Conservation (phyloP, 176 grass and related monocot species). For the Eragrostis nindensis region DNA sequence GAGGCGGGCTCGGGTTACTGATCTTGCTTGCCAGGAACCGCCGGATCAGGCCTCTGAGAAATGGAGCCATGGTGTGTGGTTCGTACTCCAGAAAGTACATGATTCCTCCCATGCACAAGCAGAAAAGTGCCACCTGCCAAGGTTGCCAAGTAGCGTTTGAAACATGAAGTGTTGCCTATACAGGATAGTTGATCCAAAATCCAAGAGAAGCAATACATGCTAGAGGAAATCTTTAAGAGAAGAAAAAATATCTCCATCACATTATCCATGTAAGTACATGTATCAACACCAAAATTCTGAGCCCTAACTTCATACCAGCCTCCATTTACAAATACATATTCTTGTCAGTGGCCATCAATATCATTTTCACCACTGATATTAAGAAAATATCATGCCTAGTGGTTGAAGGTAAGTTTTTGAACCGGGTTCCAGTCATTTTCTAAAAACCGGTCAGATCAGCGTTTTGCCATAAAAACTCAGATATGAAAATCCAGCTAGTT, state of each 20-base stretch:
- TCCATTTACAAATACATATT: too few species aligned
- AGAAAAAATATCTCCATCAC: background rate
- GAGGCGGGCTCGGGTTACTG: constrained; percentile 67
- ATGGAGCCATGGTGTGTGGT: constrained; percentile 97
- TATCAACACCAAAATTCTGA: constrained; percentile 9
- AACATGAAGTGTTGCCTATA: background rate
- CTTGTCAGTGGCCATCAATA: too few species aligned
- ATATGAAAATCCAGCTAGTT: background rate
- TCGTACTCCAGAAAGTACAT: constrained; percentile 98
- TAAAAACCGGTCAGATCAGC: background rate
- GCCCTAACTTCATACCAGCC: background rate
- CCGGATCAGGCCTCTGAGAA: constrained; percentile 88
- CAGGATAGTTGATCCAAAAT: background rate
- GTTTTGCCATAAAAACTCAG: background rate
- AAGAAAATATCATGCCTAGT: background rate
- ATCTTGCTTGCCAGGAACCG: constrained; percentile 95
- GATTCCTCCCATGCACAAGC: constrained; percentile 95
- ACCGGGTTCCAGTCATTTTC: background rate
- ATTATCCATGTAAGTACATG: background rate
- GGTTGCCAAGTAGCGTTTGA: constrained; percentile 13
- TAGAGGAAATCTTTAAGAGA: background rate
- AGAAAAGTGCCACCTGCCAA: constrained; percentile 91
- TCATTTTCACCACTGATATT: too few species aligned
- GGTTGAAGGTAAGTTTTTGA: background rate
- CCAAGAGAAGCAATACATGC: background rate